Evolutionary conservation across 2,329 filamentous ascomycete genomes (phyloP).

Genomic region (Verticillium longisporum): DNA sequence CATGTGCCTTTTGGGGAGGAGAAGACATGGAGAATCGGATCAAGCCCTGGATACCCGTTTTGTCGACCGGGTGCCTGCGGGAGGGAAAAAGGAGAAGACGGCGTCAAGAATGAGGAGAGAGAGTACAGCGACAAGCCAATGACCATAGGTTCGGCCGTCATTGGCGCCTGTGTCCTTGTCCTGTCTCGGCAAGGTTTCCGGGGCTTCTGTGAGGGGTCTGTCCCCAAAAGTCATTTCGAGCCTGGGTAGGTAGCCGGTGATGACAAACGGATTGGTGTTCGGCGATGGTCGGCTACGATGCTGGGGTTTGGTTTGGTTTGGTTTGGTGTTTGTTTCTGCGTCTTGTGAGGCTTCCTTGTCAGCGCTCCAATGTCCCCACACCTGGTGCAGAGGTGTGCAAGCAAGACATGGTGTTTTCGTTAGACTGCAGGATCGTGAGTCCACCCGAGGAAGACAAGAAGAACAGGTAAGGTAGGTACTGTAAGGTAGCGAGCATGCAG

Average conservation of each 20-base stretch:
- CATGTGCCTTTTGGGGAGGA: background rate
- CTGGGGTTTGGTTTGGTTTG: background rate
- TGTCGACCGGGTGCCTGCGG: background rate
- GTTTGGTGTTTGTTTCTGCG: too few relatives aligned
- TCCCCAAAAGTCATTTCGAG: background rate
- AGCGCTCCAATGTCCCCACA: background rate
- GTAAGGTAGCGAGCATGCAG: background rate
- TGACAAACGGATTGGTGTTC: background rate
- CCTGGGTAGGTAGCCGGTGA: background rate
- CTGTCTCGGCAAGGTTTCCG: background rate
- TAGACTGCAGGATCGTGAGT: background rate
- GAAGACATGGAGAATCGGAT: background rate
- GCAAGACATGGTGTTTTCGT: background rate
- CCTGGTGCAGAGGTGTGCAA: background rate
- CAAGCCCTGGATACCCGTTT: background rate
- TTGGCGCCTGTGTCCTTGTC: background rate
- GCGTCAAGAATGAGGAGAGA: background rate
- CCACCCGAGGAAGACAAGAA: background rate
- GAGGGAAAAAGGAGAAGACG: background rate
- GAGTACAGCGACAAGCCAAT: background rate
- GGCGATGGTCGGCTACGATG: background rate
- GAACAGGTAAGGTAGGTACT: background rate
- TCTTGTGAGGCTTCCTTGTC: background rate
- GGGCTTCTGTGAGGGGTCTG: background rate
- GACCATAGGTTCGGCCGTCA: background rate